Conservation (phyloP, 2,329 filamentous ascomycete genomes). For the Fusarium sp. region DNA sequence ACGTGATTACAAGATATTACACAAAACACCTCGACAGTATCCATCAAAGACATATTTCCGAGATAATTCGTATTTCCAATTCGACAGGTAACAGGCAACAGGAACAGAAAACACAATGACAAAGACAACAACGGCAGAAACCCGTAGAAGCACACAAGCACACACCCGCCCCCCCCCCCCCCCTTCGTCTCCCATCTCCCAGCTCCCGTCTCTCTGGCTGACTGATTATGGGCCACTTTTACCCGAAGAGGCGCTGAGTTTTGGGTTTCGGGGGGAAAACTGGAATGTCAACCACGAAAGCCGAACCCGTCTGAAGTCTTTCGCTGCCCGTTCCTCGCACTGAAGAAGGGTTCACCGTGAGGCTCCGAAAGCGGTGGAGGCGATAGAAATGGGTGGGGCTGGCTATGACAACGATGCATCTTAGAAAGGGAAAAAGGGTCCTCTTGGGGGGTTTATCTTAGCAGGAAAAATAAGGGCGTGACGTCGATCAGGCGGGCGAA, state of each 20-base stretch:
- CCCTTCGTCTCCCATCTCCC: constrained; percentile 22
- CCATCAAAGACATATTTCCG: constrained; percentile 2
- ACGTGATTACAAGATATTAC: not conserved
- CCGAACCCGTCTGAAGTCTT: constrained; percentile 24
- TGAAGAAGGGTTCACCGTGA: constrained; percentile 36
- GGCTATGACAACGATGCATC: not conserved
- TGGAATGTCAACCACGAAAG: constrained; percentile 40
- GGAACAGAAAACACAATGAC: constrained; percentile 26
- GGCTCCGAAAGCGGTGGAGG: constrained; percentile 52
- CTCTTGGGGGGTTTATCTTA: not conserved
- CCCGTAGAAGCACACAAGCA: constrained; percentile 40
- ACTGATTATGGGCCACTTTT: constrained; percentile 47
- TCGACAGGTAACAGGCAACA: not conserved
- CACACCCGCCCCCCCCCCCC: not conserved
- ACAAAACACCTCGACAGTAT: not conserved
- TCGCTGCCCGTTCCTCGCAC: not conserved
- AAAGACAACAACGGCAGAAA: constrained; percentile 24
- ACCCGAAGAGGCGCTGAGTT: constrained; percentile 44
- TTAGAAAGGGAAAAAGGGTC: constrained; percentile 7
- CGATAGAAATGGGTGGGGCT: constrained; percentile 17
- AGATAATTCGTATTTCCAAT: constrained; percentile 10
- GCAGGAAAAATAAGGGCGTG: constrained; percentile 14
- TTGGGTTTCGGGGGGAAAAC: constrained; percentile 21
- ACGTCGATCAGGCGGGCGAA: constrained; percentile 45
- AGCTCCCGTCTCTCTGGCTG: constrained; percentile 7